Conservation (phyloP, 108 stramenopile genomes). For the Epithemia pelagica region DNA sequence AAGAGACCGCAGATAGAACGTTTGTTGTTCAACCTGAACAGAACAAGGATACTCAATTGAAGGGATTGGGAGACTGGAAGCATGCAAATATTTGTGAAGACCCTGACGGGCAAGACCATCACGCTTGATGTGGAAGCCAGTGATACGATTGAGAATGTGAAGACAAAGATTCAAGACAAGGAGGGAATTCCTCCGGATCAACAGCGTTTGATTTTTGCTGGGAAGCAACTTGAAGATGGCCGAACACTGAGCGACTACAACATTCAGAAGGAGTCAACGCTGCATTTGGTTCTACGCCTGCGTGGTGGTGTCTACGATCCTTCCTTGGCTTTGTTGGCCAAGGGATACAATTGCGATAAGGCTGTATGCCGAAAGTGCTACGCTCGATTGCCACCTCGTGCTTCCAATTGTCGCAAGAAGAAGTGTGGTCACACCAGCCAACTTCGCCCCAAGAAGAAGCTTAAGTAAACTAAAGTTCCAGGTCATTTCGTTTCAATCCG, state of each 20-base stretch:
- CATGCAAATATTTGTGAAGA: slow-evolving; percentile 98
- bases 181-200: slow-evolving; percentile 99
- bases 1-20: too few species aligned
- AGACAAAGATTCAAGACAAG: slow-evolving; percentile 98
- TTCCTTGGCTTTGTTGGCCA: slow-evolving; percentile 96
- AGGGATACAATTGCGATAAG: slow-evolving; percentile 99
- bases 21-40: too few species aligned
- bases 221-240: slow-evolving; percentile 99
- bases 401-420: slow-evolving; percentile 99
- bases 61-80: too few species aligned
- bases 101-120: slow-evolving; percentile 99
- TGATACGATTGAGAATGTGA: slow-evolving; percentile 98
- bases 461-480: slow-evolving; percentile 77
- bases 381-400: slow-evolving; percentile 98
- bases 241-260: slow-evolving; percentile 99
- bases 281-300: slow-evolving; percentile 92
- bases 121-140: slow-evolving; percentile 97
- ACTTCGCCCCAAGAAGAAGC: slow-evolving; percentile 99
- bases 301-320: slow-evolving; percentile 96
- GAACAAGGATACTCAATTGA: too few species aligned
- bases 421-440: slow-evolving; percentile 99
- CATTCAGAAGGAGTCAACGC: slow-evolving; percentile 96
- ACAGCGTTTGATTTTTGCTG: slow-evolving; percentile 96
- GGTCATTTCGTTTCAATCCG: neutral
- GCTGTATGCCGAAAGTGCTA: slow-evolving; percentile 98